Conservation (phyloP, 345 rosid genomes). For the Citrus unshiu region DNA sequence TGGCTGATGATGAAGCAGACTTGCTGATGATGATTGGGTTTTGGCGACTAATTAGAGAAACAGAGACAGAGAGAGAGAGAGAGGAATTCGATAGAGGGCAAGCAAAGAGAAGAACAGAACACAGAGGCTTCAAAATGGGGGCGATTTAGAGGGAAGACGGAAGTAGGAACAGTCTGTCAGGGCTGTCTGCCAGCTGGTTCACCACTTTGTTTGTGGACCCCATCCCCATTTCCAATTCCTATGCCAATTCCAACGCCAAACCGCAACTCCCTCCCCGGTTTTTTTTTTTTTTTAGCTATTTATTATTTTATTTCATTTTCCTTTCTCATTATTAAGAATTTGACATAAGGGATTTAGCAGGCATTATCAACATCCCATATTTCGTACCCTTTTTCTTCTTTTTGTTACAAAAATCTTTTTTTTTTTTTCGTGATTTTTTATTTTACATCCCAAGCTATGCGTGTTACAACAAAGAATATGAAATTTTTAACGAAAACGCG, state of each 20-base stretch:
- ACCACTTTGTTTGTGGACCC: slow-evolving; percentile 3
- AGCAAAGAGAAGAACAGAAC: background rate
- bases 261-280: background rate
- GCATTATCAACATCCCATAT: too few species aligned
- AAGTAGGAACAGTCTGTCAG: slow-evolving; percentile 3
- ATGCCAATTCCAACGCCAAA: too few species aligned
- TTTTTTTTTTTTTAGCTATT: too few species aligned
- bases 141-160: too few species aligned
- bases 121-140: background rate
- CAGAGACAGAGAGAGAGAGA: background rate
- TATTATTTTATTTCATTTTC: background rate
- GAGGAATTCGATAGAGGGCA: background rate
- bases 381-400: too few species aligned
- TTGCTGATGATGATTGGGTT: background rate
- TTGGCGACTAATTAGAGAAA: background rate
- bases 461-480: too few species aligned
- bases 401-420: too few species aligned
- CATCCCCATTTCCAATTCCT: background rate
- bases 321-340: too few species aligned
- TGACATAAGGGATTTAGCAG: too few species aligned
- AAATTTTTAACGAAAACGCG: too few species aligned
- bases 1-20: background rate
- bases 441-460: too few species aligned
- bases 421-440: too few species aligned
- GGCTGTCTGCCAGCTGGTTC: background rate